A percentile compares a stretch with the other conserved stretches of the same genome.
Evolutionary conservation across 352 stramenopile genomes (phyloP).

Genomic region (Albugo candida): DNA sequence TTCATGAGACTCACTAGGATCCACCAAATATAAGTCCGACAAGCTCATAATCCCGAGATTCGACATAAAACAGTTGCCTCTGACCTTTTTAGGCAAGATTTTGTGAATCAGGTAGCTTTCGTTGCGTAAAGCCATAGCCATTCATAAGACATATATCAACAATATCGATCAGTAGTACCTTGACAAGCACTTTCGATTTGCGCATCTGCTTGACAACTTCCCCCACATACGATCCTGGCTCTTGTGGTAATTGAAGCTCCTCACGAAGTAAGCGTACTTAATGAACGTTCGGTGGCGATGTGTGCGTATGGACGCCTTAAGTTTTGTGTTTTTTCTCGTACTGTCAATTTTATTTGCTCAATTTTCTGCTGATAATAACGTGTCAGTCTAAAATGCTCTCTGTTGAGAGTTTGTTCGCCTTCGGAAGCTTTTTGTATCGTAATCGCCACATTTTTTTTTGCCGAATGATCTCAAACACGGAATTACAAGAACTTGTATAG

Average conservation of each 20-base stretch:
- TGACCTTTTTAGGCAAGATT: constrained; percentile 96
- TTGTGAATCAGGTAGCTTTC: constrained; percentile 99
- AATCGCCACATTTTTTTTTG: too few relatives aligned
- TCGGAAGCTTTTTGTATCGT: background rate
- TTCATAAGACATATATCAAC: background rate
- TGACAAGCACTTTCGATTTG: constrained; percentile 99
- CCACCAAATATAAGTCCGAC: constrained; percentile 20
- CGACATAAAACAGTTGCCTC: background rate
- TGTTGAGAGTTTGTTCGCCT: background rate
- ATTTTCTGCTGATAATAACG: constrained; percentile 92
- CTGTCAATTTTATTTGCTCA: constrained; percentile 85
- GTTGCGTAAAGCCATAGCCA: constrained; percentile 90
- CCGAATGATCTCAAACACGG: too few relatives aligned
- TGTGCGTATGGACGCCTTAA: constrained; percentile 95
- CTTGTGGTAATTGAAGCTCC: constrained; percentile 96
- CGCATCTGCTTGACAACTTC: constrained; percentile 99
- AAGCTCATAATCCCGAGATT: constrained; percentile 2
- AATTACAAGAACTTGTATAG: too few relatives aligned
- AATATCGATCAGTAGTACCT: constrained; percentile 41
- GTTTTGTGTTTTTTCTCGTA: constrained; percentile 91
- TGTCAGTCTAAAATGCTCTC: constrained; percentile 20
- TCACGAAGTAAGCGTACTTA: constrained; percentile 94
- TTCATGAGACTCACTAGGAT: constrained; percentile 90
- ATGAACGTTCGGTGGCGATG: background rate
- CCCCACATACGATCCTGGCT: constrained; percentile 95